These are phyloP conservation scores for Hypericum perforatum DNA, from an alignment of 345 rosid species.

Conservation along the genomic window DNA sequence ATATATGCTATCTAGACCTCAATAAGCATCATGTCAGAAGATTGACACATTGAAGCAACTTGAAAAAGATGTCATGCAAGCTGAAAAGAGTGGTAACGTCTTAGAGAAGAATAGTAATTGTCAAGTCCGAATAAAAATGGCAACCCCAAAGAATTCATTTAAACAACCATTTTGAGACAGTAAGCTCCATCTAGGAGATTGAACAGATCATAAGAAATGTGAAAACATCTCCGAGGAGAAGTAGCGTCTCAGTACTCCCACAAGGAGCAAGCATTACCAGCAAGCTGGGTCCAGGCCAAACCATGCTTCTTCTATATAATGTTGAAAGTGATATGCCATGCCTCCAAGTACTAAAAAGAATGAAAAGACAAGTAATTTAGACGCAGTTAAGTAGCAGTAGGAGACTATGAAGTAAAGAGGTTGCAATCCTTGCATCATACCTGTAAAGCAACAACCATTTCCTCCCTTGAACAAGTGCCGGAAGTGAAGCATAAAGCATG, in stretches of 20 bases:
- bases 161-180: too few relatives aligned
- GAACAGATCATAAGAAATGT: too few relatives aligned
- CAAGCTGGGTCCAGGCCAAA: constrained; percentile 92
- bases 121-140: too few relatives aligned
- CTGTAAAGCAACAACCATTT: constrained; percentile 92
- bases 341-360: constrained; percentile 77
- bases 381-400: background rate
- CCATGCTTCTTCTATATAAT: constrained; percentile 80
- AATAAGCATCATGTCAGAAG: too few relatives aligned
- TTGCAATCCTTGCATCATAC: constrained; percentile 19
- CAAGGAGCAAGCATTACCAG: constrained; percentile 41
- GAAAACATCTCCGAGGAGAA: too few relatives aligned
- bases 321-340: constrained; percentile 92
- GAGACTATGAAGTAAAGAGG: background rate
- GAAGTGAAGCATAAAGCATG: constrained; percentile 61
- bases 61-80: too few relatives aligned
- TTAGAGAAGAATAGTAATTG: too few relatives aligned
- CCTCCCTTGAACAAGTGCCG: constrained; percentile 81
- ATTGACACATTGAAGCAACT: too few relatives aligned
- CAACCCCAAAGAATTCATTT: too few relatives aligned
- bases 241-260: background rate
- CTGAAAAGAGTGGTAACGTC: too few relatives aligned
- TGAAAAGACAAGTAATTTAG: constrained; percentile 4
- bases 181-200: too few relatives aligned
- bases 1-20: too few relatives aligned